phyloP scores from a whole-genome alignment of 306 rosid species.

The Ziziphus jujuba region DNA sequence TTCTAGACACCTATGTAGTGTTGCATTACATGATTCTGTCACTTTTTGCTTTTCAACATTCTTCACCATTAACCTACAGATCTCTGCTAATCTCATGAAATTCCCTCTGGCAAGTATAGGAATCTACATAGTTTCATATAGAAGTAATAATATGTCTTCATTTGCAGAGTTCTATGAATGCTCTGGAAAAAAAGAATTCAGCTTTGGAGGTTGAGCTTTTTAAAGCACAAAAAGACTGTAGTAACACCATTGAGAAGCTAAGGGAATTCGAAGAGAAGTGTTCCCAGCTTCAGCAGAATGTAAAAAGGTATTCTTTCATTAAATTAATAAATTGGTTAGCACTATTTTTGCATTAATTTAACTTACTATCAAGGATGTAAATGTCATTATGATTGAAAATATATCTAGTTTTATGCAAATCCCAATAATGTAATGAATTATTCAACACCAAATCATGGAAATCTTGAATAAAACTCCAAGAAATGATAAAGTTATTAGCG shows the following conservation, averaged over 20 bases:
- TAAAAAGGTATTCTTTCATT: conserved; percentile 54
- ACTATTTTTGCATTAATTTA: too few species aligned
- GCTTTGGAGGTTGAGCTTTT: conserved; percentile 55
- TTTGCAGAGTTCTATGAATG: conserved; percentile 64
- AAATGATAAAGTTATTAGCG: too few species aligned
- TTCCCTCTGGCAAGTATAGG: neutral
- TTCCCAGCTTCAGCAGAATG: conserved; percentile 61
- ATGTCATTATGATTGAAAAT: too few species aligned
- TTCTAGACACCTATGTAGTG: too few species aligned
- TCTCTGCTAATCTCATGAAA: neutral
- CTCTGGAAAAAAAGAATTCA: conserved; percentile 62
- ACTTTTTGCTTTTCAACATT: too few species aligned
- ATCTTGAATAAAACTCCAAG: too few species aligned
- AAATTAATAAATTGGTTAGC: too few species aligned
- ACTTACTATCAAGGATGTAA: too few species aligned
- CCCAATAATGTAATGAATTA: too few species aligned
- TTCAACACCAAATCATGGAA: too few species aligned
- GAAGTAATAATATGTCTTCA: neutral
- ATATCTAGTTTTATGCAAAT: too few species aligned
- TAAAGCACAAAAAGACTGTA: conserved; percentile 51
- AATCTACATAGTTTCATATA: neutral
- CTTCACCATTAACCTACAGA: neutral
- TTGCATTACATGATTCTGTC: too few species aligned
- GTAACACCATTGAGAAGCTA: conserved; percentile 56
- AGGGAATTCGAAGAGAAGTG: conserved; percentile 67